Conservation (phyloP, 1,284 basidiomycete species). For the Apiotrichum mycotoxinovorans region DNA sequence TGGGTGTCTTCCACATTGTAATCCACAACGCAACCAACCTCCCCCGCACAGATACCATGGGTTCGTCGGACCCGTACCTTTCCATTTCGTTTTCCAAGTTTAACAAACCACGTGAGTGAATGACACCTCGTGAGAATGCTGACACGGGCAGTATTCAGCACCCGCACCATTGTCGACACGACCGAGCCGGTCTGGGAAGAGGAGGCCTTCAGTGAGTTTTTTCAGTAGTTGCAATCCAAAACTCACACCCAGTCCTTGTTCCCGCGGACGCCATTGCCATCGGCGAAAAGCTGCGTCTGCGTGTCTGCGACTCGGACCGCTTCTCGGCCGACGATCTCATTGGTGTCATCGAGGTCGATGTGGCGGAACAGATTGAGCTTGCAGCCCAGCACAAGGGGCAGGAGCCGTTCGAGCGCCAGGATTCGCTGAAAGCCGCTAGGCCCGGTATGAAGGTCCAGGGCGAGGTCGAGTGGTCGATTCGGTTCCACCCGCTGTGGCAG, state of each 20-base stretch:
- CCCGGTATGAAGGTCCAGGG: conserved; percentile 42
- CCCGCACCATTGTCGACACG: conserved; percentile 44
- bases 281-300: conserved; percentile 44
- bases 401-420: conserved; percentile 31
- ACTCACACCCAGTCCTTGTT: conserved; percentile 37
- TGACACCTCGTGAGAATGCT: neutral
- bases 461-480: conserved; percentile 40
- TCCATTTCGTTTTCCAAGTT: conserved; percentile 44
- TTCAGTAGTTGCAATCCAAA: neutral
- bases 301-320: conserved; percentile 50
- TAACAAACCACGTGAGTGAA: conserved; percentile 35
- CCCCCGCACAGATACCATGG: conserved; percentile 44
- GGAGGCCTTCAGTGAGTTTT: conserved; percentile 29
- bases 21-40: conserved; percentile 42
- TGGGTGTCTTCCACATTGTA: conserved; percentile 47
- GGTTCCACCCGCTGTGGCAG: conserved; percentile 46
- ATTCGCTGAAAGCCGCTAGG: conserved; percentile 29
- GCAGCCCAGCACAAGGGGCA: conserved; percentile 17
- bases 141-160: conserved; percentile 37
- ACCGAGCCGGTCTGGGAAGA: conserved; percentile 49
- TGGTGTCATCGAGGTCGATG: conserved; percentile 49
- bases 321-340: conserved; percentile 52
- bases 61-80: conserved; percentile 48
- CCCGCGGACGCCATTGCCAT: conserved; percentile 41
- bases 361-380: conserved; percentile 45